Evolutionary conservation across 1,284 basidiomycete genomes (phyloP).

Genomic region (Lentinula novae-zelandiae): DNA sequence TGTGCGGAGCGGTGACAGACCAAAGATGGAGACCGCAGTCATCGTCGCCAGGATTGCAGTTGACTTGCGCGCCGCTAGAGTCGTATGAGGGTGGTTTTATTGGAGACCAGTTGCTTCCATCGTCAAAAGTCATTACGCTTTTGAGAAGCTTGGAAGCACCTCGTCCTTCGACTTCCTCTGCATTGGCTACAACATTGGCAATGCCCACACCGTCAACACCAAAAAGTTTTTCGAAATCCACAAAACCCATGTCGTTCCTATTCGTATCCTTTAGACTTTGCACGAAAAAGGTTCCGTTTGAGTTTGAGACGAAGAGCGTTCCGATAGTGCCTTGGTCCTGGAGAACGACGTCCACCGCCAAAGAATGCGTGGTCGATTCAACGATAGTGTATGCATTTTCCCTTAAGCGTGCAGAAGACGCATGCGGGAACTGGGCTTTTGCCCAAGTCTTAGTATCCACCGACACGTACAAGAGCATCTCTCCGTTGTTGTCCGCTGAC

Average conservation of each 20-base stretch:
- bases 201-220: slow-evolving; percentile 94
- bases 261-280: slow-evolving; percentile 89
- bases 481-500: slow-evolving; percentile 44
- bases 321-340: slow-evolving; percentile 75
- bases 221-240: slow-evolving; percentile 91
- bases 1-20: slow-evolving; percentile 88
- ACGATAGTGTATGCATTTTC: slow-evolving; percentile 97
- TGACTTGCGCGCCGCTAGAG: slow-evolving; percentile 54
- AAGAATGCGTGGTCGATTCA: slow-evolving; percentile 87
- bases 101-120: slow-evolving; percentile 81
- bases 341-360: slow-evolving; percentile 90
- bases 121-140: slow-evolving; percentile 87
- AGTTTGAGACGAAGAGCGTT: slow-evolving; percentile 92
- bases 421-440: slow-evolving; percentile 83
- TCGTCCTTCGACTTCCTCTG: slow-evolving; percentile 73
- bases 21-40: slow-evolving; percentile 87
- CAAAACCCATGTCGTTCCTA: slow-evolving; percentile 82
- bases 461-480: slow-evolving; percentile 84
- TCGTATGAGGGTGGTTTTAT: slow-evolving; percentile 66
- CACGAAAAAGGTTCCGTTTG: slow-evolving; percentile 94
- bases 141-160: slow-evolving; percentile 64
- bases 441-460: slow-evolving; percentile 82
- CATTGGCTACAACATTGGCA: slow-evolving; percentile 84
- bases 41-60: slow-evolving; percentile 61
- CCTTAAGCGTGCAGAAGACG: slow-evolving; percentile 69